phyloP scores from a whole-genome alignment of 352 stramenopile species.

The Phytophthora tubulina region DNA sequence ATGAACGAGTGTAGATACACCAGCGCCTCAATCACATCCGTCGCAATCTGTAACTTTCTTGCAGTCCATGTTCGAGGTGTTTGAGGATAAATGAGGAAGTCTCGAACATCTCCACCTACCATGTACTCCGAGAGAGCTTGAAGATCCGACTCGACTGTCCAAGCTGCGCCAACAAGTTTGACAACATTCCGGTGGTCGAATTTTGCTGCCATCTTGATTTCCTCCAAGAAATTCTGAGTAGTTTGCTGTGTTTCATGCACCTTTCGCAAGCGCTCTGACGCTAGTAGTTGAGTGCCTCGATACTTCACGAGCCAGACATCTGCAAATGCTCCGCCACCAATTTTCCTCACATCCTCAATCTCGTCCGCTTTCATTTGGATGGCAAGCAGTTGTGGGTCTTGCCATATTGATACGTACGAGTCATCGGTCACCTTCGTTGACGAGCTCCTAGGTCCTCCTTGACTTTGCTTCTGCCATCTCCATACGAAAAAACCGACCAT shows the following conservation, averaged over 20 bases:
- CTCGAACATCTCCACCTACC: slow-evolving; percentile 58
- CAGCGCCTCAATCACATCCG: slow-evolving; percentile 38
- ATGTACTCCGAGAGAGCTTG: slow-evolving; percentile 70
- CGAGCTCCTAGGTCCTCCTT: not conserved
- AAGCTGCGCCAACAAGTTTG: slow-evolving; percentile 53
- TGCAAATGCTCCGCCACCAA: slow-evolving; percentile 47
- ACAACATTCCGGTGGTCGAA: slow-evolving; percentile 58
- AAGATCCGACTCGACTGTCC: slow-evolving; percentile 52
- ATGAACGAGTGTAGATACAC: slow-evolving; percentile 49
- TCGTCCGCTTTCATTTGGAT: slow-evolving; percentile 52
- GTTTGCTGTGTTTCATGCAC: slow-evolving; percentile 30
- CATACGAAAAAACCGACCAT: slow-evolving; percentile 13
- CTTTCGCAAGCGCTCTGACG: slow-evolving; percentile 52
- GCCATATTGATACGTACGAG: slow-evolving; percentile 41
- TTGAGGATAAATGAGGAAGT: slow-evolving; percentile 35
- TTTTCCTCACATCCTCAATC: slow-evolving; percentile 58
- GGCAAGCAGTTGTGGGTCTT: slow-evolving; percentile 48
- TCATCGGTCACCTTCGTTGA: not conserved
- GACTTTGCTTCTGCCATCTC: slow-evolving; percentile 7
- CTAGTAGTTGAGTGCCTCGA: slow-evolving; percentile 35
- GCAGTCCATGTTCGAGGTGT: slow-evolving; percentile 39
- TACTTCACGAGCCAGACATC: slow-evolving; percentile 63
- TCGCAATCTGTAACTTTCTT: slow-evolving; percentile 32
- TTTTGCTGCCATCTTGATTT: slow-evolving; percentile 59
- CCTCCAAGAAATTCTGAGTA: slow-evolving; percentile 48